phyloP scores from a whole-genome alignment of 768 basidiomycete species.

The Russula brevipes region DNA sequence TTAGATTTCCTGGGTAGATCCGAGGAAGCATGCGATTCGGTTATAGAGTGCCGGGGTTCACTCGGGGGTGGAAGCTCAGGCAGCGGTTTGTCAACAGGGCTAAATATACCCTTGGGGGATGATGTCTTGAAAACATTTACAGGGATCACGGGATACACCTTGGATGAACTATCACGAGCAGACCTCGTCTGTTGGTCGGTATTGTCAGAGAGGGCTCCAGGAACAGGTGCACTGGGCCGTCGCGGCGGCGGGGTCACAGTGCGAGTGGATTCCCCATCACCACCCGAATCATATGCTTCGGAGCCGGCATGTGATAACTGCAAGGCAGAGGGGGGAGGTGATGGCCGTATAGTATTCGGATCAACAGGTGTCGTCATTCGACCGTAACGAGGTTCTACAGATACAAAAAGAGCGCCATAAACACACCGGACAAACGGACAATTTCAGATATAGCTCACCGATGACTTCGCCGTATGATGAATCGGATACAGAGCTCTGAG shows the following conservation, averaged over 20 bases:
- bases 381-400: slow-evolving; percentile 23
- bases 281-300: slow-evolving; percentile 4
- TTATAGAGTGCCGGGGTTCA: slow-evolving; percentile 20
- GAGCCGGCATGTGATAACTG: slow-evolving; percentile 28
- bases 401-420: background rate
- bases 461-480: slow-evolving; percentile 59
- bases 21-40: slow-evolving; percentile 16
- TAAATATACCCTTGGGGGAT: background rate
- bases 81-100: slow-evolving; percentile 23
- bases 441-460: slow-evolving; percentile 37
- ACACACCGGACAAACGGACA: background rate
- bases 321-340: slow-evolving; percentile 65
- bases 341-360: slow-evolving; percentile 57
- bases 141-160: slow-evolving; percentile 11
- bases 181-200: slow-evolving; percentile 48
- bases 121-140: slow-evolving; percentile 23
- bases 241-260: slow-evolving; percentile 35
- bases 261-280: slow-evolving; percentile 37
- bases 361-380: slow-evolving; percentile 31
- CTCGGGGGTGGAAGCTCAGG: slow-evolving; percentile 32
- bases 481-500: slow-evolving; percentile 36
- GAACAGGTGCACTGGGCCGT: slow-evolving; percentile 34
- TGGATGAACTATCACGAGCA: slow-evolving; percentile 25
- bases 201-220: slow-evolving; percentile 49
- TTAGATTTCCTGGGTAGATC: slow-evolving; percentile 48